Evolutionary conservation across 306 rosid species (phyloP).

Genomic region (Cicer arietinum): DNA sequence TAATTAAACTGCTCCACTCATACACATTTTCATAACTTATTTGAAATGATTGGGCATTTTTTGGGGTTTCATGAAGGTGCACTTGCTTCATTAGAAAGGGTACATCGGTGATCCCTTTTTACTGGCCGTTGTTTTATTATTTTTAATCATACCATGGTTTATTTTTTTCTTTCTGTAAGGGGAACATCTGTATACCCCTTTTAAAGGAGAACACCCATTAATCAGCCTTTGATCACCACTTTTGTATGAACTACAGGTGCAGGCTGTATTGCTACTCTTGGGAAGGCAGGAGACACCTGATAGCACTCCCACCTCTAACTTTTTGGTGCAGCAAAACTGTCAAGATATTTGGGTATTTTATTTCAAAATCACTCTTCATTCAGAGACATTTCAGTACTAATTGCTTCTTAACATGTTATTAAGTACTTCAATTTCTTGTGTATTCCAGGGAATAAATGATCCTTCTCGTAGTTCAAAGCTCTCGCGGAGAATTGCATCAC

Average conservation of each 20-base stretch:
- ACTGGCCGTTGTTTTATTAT: background rate
- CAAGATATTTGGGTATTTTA: conserved; percentile 56
- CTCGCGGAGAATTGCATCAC: conserved; percentile 77
- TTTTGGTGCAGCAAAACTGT: conserved; percentile 48
- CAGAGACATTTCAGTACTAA: background rate
- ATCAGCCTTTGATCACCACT: background rate
- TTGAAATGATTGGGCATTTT: conserved; percentile 1
- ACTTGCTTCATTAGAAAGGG: no score
- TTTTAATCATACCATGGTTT: no score
- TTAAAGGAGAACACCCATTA: no score
- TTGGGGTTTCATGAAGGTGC: background rate
- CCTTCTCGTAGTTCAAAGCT: conserved; percentile 58
- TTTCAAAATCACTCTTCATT: conserved; percentile 22
- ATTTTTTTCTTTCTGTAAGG: no score
- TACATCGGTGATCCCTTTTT: background rate
- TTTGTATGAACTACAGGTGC: conserved; percentile 58
- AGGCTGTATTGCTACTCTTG: conserved; percentile 74
- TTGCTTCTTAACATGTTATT: conserved; percentile 24
- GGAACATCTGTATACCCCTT: no score
- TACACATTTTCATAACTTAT: background rate
- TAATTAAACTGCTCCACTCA: background rate
- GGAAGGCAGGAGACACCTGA: conserved; percentile 60
- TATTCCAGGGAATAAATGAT: conserved; percentile 59
- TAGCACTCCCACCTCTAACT: conserved; percentile 45
- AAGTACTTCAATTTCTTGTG: conserved; percentile 3